Conservation (phyloP, 352 stramenopile species). For the Phytophthora pistaciae region DNA sequence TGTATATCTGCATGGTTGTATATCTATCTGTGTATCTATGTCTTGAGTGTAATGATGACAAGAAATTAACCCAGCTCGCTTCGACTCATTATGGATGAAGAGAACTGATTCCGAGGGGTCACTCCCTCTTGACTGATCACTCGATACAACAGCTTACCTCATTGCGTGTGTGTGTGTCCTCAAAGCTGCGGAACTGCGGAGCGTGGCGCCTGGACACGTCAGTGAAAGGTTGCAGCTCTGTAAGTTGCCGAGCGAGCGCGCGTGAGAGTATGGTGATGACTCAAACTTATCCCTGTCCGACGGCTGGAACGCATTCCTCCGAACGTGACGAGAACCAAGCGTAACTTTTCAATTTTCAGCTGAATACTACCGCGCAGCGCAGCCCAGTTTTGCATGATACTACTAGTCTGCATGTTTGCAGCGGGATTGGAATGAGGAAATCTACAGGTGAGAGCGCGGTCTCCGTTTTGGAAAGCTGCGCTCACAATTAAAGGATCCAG, state of each 20-base stretch:
- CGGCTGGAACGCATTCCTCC: conserved; percentile 84
- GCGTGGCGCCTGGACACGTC: conserved; percentile 17
- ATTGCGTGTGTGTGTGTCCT: conserved; percentile 5
- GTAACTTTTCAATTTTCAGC: conserved; percentile 89
- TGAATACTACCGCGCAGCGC: conserved; percentile 63
- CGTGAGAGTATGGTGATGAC: conserved; percentile 78
- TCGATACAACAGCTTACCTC: conserved; percentile 30
- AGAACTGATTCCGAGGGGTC: conserved; percentile 90
- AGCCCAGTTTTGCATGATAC: not conserved
- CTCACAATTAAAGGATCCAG: conserved; percentile 87
- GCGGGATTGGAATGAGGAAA: conserved; percentile 78
- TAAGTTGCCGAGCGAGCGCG: not conserved
- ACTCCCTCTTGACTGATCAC: conserved; percentile 91
- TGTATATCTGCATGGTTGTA: conserved; percentile 32
- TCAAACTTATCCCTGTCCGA: conserved; percentile 92
- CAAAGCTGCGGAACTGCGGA: conserved; percentile 1
- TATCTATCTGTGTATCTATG: conserved; percentile 3
- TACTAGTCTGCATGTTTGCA: not conserved
- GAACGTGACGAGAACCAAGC: conserved; percentile 87
- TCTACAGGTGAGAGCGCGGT: conserved; percentile 75
- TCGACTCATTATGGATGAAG: conserved; percentile 89
- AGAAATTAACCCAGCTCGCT: conserved; percentile 89
- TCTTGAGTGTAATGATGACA: conserved; percentile 91
- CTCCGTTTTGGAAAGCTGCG: conserved; percentile 76
- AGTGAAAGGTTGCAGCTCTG: conserved; percentile 26